Base-by-base conservation (phyloP, 306 rosid genomes). In the Prunus dulcis region DNA sequence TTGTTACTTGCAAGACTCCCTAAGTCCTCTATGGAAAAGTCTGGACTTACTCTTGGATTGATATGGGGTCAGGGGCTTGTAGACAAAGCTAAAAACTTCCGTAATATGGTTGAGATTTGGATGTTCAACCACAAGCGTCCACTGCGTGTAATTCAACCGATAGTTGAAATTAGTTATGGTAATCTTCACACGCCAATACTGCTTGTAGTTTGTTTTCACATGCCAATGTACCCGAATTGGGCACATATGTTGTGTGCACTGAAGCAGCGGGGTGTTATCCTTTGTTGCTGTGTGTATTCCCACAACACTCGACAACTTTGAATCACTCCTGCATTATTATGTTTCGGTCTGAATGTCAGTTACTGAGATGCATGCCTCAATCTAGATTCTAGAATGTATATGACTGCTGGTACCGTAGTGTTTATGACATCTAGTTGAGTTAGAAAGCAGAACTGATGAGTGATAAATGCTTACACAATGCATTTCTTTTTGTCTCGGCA, bases 71-170 rank as follows among this genome's bases (percentile, higher is more conserved):
- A 93, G 92, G 57, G 98, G 93, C 79, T 87, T 89, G 86, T 93
- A 91, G 55, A 86, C 90, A 82, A 91, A 93, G 85, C 98, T 93
- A 71, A 88, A 93, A 30, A 93, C 98, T 88, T 88, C 93, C 12
- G 98, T 89, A 72, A 93, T 86, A 74, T 91, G 91, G 76, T 82
- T 93, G 83, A 93, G 97, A 82, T 93, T 93, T 30, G 98, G 98
- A 62, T 93, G 98, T 58, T 91, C 93, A 18, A 81, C 91, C 43
- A 89, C 97, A 1, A 93, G 96, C 46, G 93, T 86, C 98, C 98
- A 93, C 38, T 83, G 83, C 0, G 96, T 87, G 81, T 83, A 91
- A 78, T 93, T 93, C 85, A 86, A 18, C 55, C 93, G 69, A 23
- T 86, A 91, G 82, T 91, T 83, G 80, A 93, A 93, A 80, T 93